Conservation (phyloP, 2,329 filamentous ascomycete genomes). For the Exophiala xenobiotica region DNA sequence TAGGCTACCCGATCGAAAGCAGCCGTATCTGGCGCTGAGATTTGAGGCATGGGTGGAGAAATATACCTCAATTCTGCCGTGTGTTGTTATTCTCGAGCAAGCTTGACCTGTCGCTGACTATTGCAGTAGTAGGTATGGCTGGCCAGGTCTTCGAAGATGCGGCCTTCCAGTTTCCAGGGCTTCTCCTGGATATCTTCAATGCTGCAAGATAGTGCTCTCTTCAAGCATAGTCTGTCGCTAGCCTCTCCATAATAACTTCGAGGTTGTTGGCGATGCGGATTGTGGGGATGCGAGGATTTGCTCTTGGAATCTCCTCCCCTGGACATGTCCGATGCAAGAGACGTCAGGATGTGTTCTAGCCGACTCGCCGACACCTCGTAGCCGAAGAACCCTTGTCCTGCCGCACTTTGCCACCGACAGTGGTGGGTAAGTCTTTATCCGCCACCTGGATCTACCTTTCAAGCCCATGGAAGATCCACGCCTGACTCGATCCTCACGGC, state of each 20-base stretch:
- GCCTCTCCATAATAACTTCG: no score
- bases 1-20: constrained; percentile 53
- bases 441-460: background rate
- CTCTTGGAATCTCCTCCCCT: background rate
- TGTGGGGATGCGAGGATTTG: no score
- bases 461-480: background rate
- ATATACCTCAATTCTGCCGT: background rate
- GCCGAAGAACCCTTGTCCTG: background rate
- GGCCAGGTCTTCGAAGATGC: no score
- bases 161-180: no score
- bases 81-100: background rate
- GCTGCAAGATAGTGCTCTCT: no score
- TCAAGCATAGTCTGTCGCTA: no score
- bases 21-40: constrained; percentile 21
- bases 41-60: constrained; percentile 10
- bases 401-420: background rate
- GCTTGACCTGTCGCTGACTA: background rate
- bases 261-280: no score
- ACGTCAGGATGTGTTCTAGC: background rate
- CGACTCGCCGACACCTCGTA: background rate
- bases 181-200: no score
- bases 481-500: background rate
- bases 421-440: background rate
- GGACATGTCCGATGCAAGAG: background rate
- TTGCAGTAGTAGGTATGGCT: no score